Evolutionary conservation across 257 asterid genomes (phyloP), one percentile per base, ranked within the genome.

Genomic region (Solanum etuberosum): DNA sequence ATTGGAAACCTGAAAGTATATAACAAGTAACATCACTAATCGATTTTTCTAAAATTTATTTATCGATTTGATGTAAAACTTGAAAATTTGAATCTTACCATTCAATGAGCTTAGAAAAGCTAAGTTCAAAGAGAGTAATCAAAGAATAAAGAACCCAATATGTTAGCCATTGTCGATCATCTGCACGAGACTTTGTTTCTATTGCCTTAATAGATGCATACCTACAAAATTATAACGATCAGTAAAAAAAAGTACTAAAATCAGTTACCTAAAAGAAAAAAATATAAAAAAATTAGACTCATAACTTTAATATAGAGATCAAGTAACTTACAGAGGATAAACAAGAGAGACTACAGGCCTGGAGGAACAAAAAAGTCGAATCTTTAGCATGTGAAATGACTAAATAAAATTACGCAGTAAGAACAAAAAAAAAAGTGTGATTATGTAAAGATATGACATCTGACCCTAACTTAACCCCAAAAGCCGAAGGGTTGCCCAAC

Each of bases 131-230:
- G 57, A 95, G 91, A 23, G 97, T 93, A 86, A 95, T 89, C 86
- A 96, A 89, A 61, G 99, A 95, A 90, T 95, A 94, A 67, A 96
- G 98, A 87, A 96, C 99, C 99, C 98, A 95, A 54, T 93, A 96
- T 32, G 98, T 96, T 20, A 96, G 92, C 99, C 99, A 96, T 90
- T 96, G 99, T n/a, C 93, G 93, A 89, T 95, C 99, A 38, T 94
- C 99, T 27, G 88, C 89, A 0, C 85, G 91, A 9, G 98, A 93
- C 91, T 93, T 94, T 0, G 98, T 96, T 92, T 96, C 98, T 72
- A 96, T 96, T 9, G 99, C 98, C 90, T 87, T 92, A 86, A 96
- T 90, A 3, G 99, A 96, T 84, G 96, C 90, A 90, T 96, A 96
- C 83, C 98, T 96, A 90, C 10, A n/a, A 51, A 83, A 59, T 34